Conservation (phyloP, 2,329 filamentous ascomycete species). For the Magnaporthales sp. region DNA sequence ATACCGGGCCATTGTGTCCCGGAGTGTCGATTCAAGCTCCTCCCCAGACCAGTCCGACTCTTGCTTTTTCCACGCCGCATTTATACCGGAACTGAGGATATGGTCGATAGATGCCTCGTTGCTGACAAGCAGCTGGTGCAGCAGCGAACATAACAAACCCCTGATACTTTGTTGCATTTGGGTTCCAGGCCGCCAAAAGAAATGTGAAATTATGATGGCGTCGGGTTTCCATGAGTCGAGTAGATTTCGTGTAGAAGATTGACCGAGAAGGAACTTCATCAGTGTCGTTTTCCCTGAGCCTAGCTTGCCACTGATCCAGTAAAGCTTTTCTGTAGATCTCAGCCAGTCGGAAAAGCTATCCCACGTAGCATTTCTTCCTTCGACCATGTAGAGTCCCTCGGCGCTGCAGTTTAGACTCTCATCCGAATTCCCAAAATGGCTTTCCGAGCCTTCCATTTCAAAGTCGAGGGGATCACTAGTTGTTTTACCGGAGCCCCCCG, state of each 20-base stretch:
- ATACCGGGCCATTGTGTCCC: not conserved
- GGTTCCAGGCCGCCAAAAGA: conserved; percentile 21
- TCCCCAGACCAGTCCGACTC: conserved; percentile 11
- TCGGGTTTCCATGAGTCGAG: conserved; percentile 14
- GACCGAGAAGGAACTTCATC: conserved; percentile 18
- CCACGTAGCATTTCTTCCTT: too few species aligned
- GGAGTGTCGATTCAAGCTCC: not conserved
- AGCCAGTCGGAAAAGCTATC: conserved; percentile 1
- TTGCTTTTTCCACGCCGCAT: not conserved
- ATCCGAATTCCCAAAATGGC: too few species aligned
- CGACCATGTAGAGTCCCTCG: too few species aligned
- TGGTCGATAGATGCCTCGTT: not conserved
- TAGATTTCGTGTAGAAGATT: conserved; percentile 8
- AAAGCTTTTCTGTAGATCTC: conserved; percentile 8
- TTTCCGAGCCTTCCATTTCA: too few species aligned
- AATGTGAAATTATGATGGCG: conserved; percentile 14
- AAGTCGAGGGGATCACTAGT: not conserved
- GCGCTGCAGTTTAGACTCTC: too few species aligned
- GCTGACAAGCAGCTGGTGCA: conserved; percentile 12
- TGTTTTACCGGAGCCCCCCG: too few species aligned
- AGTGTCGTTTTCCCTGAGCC: conserved; percentile 24
- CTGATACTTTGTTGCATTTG: conserved; percentile 15
- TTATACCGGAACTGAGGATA: not conserved
- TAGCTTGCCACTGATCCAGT: conserved; percentile 23
- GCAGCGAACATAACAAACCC: conserved; percentile 17